Conservation (phyloP, 768 basidiomycete species). For the Sistotremastrum niveocremeum region DNA sequence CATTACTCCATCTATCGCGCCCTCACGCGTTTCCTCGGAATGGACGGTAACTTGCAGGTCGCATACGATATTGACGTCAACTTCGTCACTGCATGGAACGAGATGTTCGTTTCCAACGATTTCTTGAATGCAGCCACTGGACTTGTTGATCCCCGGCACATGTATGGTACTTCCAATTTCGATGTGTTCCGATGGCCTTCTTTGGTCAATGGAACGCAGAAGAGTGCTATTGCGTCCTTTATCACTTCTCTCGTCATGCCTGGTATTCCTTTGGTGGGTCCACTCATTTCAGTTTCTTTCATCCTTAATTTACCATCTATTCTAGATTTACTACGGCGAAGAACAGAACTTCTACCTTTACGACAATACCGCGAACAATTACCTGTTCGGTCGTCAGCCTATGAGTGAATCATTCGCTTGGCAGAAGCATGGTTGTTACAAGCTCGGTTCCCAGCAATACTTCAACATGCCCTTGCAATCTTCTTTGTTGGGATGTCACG, state of each 20-base stretch:
- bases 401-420: constrained; percentile 76
- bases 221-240: constrained; percentile 65
- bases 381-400: constrained; percentile 87
- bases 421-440: constrained; percentile 90
- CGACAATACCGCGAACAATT: constrained; percentile 83
- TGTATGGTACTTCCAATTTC: constrained; percentile 90
- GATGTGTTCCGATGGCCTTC: constrained; percentile 92
- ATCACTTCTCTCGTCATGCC: constrained; percentile 74
- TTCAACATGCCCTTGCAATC: constrained; percentile 85
- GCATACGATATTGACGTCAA: constrained; percentile 76
- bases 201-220: constrained; percentile 70
- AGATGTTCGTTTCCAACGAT: constrained; percentile 83
- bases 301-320: constrained; percentile 6
- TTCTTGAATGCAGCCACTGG: constrained; percentile 62
- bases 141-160: constrained; percentile 66
- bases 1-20: constrained; percentile 91
- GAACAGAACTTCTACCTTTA: constrained; percentile 83
- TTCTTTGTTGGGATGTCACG: constrained; percentile 67
- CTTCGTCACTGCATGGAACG: constrained; percentile 83
- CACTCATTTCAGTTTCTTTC: background rate
- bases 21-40: constrained; percentile 77
- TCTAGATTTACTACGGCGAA: constrained; percentile 74
- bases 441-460: constrained; percentile 81
- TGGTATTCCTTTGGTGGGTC: constrained; percentile 62
- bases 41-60: constrained; percentile 90